Percentiles rank a stretch among this genome's conserved stretches.
Conservation (phyloP, 2,329 filamentous ascomycete species). For the Diaporthe capsici region DNA sequence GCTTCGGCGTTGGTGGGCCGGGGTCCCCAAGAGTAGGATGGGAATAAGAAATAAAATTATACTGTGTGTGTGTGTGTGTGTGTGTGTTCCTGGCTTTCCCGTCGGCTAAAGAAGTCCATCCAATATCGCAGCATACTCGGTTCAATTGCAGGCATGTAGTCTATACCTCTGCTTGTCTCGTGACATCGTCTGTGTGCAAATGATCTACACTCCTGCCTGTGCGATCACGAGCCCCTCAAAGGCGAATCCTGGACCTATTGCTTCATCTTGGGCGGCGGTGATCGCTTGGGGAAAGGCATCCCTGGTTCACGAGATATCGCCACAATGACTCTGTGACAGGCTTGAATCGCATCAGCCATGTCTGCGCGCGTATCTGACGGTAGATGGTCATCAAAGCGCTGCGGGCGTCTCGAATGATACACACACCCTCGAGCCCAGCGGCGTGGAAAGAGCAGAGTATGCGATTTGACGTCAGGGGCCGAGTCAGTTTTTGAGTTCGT, state of each 20-base stretch:
- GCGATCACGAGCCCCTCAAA: conserved; percentile 21
- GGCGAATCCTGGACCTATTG: conserved; percentile 23
- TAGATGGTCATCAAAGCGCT: conserved; percentile 8
- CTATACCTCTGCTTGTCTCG: conserved; percentile 20
- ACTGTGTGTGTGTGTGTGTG: neutral
- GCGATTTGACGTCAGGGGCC: conserved; percentile 29
- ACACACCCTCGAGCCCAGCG: conserved; percentile 14
- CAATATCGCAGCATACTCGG: neutral
- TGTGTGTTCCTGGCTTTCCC: neutral
- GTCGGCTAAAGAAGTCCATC: conserved; percentile 21
- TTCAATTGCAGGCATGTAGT: neutral
- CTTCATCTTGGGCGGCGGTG: conserved; percentile 17
- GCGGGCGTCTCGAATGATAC: conserved; percentile 9
- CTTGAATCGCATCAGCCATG: conserved; percentile 17
- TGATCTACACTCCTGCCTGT: conserved; percentile 22
- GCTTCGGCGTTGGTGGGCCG: conserved; percentile 22
- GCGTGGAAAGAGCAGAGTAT: neutral
- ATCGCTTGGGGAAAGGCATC: conserved; percentile 1
- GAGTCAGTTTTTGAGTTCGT: conserved; percentile 28
- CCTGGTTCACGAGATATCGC: conserved; percentile 23
- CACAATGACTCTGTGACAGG: conserved; percentile 25
- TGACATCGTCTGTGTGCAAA: neutral
- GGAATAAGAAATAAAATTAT: neutral
- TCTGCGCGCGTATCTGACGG: conserved; percentile 2
- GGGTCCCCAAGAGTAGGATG: conserved; percentile 12